These are phyloP conservation scores for Schizosaccharomyces osmophilus DNA, from an alignment of 805 yeast genomes.

Conservation along the genomic window DNA sequence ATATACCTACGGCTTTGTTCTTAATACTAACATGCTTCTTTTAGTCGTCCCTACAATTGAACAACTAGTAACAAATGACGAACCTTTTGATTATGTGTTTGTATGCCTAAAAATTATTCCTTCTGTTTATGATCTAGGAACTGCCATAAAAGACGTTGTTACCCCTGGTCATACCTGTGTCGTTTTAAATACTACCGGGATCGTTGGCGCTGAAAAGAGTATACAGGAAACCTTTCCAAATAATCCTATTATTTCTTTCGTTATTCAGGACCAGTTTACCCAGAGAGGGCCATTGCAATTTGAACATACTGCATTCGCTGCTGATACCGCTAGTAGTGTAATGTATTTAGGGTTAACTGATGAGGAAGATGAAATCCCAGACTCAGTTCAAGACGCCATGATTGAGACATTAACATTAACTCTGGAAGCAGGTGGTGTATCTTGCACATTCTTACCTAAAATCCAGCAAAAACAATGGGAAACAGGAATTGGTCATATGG, in stretches of 20 bases:
- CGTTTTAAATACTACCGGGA: conserved; percentile 26
- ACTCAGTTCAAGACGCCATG: conserved; percentile 5
- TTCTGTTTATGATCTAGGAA: conserved; percentile 30
- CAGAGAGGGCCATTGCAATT: conserved; percentile 9
- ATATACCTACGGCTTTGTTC: neutral
- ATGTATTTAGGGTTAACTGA: conserved; percentile 6
- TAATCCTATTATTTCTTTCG: conserved; percentile 32
- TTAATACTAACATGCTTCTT: neutral
- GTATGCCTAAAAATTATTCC: conserved; percentile 44
- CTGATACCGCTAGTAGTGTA: conserved; percentile 2
- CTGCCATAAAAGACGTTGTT: conserved; percentile 27
- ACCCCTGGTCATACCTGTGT: conserved; percentile 23
- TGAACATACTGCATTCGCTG: conserved; percentile 5
- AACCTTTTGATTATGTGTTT: conserved; percentile 29
- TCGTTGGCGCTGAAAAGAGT: conserved; percentile 36
- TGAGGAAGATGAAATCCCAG: conserved; percentile 3
- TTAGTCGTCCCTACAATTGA: neutral
- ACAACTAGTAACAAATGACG: neutral
- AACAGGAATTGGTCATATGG: conserved; percentile 8
- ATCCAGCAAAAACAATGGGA: conserved; percentile 10
- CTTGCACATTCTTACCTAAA: conserved; percentile 7
- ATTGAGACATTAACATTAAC: conserved; percentile 8
- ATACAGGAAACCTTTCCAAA: conserved; percentile 27
- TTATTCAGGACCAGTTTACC: conserved; percentile 16
- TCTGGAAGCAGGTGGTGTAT: conserved; percentile 8